Base-by-base conservation (phyloP, 2,329 filamentous ascomycete species). In the Ceratocystis huliohia region DNA sequence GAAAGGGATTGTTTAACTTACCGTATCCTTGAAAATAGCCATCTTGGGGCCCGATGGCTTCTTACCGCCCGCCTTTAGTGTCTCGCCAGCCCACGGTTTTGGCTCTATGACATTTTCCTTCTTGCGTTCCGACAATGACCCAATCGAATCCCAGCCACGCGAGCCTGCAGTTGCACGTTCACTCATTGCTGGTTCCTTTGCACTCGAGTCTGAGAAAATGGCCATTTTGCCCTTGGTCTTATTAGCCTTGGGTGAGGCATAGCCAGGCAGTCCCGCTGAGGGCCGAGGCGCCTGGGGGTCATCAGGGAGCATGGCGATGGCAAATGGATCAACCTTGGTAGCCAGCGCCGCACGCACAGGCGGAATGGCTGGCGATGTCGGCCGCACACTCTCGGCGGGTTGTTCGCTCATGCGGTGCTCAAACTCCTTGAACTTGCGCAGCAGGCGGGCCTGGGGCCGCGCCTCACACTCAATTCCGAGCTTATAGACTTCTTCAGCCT, bases 361-460 rank as follows among this genome's bases (percentile, higher is more conserved):
- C 0, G 93, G 93, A 30, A 99, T 78, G 10, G 93, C 94, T 20
- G 94, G 94, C 1, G 92, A 96, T 0, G 86, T 85, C 0, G 93
- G 92, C 45, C 79, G 76, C n/a, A 72, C 72, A 25, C 82, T 81
- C 63, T 86, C 81, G 17, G 62, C 65, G 37, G 87, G 81, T 69
- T 83, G 82, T 67, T 85, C 83, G n/a, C 87, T 85, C 17, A 76
- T 85, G 69, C 94, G 83, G 71, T 88, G 82, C 76, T 96, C 87
- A 71, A 99, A 99, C 74, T 97, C 93, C 71, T 85, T 87, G 76
- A 91, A 96, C 76, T 96, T 97, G 73, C 94, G 88, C 66, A 91
- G 74, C 69, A 99, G 78, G 57, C 94, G 83, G 73, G 92, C 87
- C 0, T 84, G 82, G 1, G 94, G 94, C 46, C 89, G 83, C 2